Evolutionary conservation across 164 flowering plant genomes (phyloP), one percentile per base, ranked within the genome.

Genomic region (Euptelea pleiosperma): DNA sequence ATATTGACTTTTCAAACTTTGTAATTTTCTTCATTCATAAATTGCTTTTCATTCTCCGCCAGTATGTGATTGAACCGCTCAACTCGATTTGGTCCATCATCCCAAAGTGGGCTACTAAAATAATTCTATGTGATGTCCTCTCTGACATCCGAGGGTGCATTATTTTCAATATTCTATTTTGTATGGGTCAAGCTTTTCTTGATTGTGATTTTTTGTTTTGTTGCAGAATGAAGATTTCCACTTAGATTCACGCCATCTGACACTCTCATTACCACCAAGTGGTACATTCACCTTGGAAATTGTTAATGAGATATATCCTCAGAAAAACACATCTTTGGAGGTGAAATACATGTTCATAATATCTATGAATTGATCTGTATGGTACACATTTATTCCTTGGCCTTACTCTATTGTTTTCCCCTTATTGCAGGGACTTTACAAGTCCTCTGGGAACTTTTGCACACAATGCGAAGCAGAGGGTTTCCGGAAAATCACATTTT

Each of bases 381-480:
- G 11, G 14, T 36, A 9, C 19, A 37, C 21, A n/a, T 18, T 6
- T 44, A 21, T 30, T 50, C 29, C n/a, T 45, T 44, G 35, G 9
- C 21, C 25, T 30, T 31, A 9, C 15, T 8, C 10, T 40, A 18
- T 37, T 25, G 1, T 52, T 48, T 36, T 16, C 16, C 16, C 39
- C 31, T 63, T 55, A 6, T 16, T 79, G 42, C 75, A 91, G 99
- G 99, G 97, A 6, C 91, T 94, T 54, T 94, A 88, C 77, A 85
- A 86, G 72, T 77, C 97, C 55, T 86, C 97, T 33, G 89, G 89
- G 39, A 86, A 83, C 72, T 93, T 90, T 70, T 93, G 97, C 53
- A 93, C 99, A 22, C 97, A 93, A 69, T 93, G 97, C 70, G 96
- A 93, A 75, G 99, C 97, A 42, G 97, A 93, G 71, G 99, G 99